phyloP scores from a whole-genome alignment of 1,139 yeast species.

The Groenewaldozyma sp. region DNA sequence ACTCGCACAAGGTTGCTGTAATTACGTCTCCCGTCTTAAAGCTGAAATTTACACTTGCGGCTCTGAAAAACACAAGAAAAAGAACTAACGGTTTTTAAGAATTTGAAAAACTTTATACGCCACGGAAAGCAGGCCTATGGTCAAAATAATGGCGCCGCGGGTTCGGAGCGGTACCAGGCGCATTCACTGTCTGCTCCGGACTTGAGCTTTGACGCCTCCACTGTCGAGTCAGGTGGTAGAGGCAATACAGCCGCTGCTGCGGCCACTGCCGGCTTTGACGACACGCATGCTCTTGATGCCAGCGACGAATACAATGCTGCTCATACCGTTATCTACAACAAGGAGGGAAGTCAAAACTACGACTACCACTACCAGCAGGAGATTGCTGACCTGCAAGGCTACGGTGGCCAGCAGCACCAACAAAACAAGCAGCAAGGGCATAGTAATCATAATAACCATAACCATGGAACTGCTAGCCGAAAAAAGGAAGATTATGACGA shows the following conservation, averaged over 20 bases:
- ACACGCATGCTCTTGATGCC: too few species aligned
- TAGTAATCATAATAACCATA: not conserved
- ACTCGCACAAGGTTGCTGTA: too few species aligned
- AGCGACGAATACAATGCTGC: not conserved
- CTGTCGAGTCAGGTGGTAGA: not conserved
- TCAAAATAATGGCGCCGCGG: not conserved
- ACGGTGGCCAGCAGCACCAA: constrained; percentile 12
- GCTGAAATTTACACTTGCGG: too few species aligned
- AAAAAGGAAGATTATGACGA: constrained; percentile 37
- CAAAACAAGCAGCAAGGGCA: constrained; percentile 13
- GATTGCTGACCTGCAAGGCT: constrained; percentile 2
- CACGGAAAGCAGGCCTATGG: constrained; percentile 68
- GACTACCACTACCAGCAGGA: constrained; percentile 1
- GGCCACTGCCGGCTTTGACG: not conserved
- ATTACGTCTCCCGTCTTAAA: too few species aligned
- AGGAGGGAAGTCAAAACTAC: not conserved
- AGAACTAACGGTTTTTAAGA: too few species aligned
- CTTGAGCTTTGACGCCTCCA: not conserved
- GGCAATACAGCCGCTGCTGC: not conserved
- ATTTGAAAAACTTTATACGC: constrained; percentile 69
- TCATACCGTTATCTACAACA: not conserved
- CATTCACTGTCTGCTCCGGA: constrained; percentile 2
- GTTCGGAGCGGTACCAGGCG: not conserved
- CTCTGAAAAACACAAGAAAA: too few species aligned
- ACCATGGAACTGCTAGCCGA: too few species aligned